A percentile compares a stretch with the other conserved stretches of the same genome.
Conservation (phyloP, 305 asterid genomes). For the Solanum hybrid region DNA sequence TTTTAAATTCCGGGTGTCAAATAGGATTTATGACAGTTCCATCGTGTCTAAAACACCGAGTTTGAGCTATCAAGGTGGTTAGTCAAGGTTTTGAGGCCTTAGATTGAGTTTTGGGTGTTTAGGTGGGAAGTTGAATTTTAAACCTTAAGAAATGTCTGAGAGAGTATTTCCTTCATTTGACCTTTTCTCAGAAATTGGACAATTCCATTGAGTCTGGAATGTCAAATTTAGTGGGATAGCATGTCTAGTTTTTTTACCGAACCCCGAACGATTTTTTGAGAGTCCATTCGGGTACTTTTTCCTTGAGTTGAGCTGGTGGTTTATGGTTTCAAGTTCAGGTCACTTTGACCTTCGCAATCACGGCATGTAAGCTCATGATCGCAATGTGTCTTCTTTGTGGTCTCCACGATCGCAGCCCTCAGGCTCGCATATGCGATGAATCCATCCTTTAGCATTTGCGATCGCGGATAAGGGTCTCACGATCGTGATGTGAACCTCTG, state of each 20-base stretch:
- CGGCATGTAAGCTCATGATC: background rate
- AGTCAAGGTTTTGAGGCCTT: background rate
- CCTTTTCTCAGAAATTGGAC: background rate
- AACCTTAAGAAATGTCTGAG: background rate
- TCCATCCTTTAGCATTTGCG: background rate
- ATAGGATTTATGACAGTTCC: background rate
- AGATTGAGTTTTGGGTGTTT: background rate
- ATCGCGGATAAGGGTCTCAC: background rate
- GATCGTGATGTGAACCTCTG: background rate
- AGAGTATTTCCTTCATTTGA: background rate
- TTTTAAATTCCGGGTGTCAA: background rate
- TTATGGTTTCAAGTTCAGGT: background rate
- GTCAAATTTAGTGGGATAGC: background rate
- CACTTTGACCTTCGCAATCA: background rate
- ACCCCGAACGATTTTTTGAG: rapidly evolving
- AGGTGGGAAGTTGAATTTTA: background rate
- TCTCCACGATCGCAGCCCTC: background rate
- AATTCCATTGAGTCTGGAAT: background rate
- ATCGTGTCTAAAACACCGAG: rapidly evolving
- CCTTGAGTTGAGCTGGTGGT: background rate
- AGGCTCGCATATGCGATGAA: background rate
- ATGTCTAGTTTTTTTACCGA: background rate
- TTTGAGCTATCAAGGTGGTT: background rate
- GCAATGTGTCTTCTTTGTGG: background rate
- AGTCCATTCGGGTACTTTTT: background rate